phyloP scores from a whole-genome alignment of 192 early-diverging fungal species.

The Coemansia reversa region DNA sequence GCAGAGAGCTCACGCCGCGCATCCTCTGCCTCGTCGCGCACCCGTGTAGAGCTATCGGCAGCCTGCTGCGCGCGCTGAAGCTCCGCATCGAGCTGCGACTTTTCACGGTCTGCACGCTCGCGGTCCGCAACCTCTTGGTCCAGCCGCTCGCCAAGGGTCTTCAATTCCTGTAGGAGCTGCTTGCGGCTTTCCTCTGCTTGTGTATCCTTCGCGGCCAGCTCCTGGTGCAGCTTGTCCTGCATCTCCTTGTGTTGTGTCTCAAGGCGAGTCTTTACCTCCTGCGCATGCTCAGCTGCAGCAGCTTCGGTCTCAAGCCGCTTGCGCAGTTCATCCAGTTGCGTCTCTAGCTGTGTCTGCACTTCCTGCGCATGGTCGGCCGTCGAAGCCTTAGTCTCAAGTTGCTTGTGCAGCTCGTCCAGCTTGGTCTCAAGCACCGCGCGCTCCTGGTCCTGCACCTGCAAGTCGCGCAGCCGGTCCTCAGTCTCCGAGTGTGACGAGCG shows the following conservation, averaged over 20 bases:
- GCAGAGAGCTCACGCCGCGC: slow-evolving; percentile 61
- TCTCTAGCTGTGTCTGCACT: slow-evolving; percentile 61
- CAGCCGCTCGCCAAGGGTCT: slow-evolving; percentile 59
- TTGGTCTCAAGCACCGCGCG: too few species aligned
- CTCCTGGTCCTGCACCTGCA: slow-evolving; percentile 13
- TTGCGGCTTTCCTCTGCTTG: slow-evolving; percentile 75
- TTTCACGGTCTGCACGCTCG: slow-evolving; percentile 61
- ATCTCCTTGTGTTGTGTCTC: slow-evolving; percentile 72
- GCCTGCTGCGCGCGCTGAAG: slow-evolving; percentile 58
- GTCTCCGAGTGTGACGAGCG: slow-evolving; percentile 29
- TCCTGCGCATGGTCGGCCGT: not conserved
- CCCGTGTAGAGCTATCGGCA: slow-evolving; percentile 62
- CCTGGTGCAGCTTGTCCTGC: slow-evolving; percentile 62
- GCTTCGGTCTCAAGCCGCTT: slow-evolving; percentile 68
- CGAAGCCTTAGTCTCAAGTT: too few species aligned
- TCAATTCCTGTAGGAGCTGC: slow-evolving; percentile 60
- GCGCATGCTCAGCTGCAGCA: slow-evolving; percentile 54
- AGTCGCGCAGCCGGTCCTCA: slow-evolving; percentile 56
- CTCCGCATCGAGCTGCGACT: slow-evolving; percentile 63
- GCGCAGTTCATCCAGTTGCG: slow-evolving; percentile 59
- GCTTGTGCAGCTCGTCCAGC: slow-evolving; percentile 61
- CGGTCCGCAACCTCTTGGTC: slow-evolving; percentile 57
- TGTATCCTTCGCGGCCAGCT: slow-evolving; percentile 64
- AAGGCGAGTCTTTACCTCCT: slow-evolving; percentile 65
- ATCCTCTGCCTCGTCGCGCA: slow-evolving; percentile 66